Conservation (phyloP, 257 asterid species). For the Nyctanthes arbortristis region DNA sequence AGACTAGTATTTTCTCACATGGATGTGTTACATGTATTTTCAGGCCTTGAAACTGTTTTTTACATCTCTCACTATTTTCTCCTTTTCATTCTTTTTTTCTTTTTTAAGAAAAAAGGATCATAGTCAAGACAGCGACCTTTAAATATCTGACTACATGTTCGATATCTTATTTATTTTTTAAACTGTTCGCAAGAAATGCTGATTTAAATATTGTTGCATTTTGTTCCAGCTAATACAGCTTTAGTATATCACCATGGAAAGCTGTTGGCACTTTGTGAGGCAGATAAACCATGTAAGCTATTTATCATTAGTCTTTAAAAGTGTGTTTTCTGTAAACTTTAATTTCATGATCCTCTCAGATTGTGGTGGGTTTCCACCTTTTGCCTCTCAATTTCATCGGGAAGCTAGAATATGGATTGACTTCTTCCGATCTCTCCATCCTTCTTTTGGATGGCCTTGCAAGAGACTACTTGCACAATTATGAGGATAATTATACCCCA, state of each 20-base stretch:
- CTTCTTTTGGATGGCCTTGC: not conserved
- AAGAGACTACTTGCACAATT: constrained; percentile 11
- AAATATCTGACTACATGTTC: not conserved
- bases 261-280: constrained; percentile 92
- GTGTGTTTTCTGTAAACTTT: constrained; percentile 3
- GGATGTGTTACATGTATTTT: not conserved
- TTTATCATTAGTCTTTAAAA: constrained; percentile 6
- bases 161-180: constrained; percentile 6
- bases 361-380: not conserved
- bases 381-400: constrained; percentile 11
- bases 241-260: constrained; percentile 84
- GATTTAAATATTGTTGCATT: constrained; percentile 20
- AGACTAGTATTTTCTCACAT: not conserved
- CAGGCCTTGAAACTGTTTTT: not conserved
- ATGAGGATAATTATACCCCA: not conserved
- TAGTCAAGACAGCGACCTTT: constrained; percentile 5
- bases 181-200: constrained; percentile 23
- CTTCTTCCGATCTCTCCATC: not conserved
- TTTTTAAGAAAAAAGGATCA: no score
- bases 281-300: constrained; percentile 90
- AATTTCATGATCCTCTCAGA: not conserved
- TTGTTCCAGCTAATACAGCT: constrained; percentile 88
- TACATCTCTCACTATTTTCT: not conserved
- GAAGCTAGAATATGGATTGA: not conserved
- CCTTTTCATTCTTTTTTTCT: no score